Evolutionary conservation across 345 rosid genomes (phyloP).

Genomic region (Pistacia vera): DNA sequence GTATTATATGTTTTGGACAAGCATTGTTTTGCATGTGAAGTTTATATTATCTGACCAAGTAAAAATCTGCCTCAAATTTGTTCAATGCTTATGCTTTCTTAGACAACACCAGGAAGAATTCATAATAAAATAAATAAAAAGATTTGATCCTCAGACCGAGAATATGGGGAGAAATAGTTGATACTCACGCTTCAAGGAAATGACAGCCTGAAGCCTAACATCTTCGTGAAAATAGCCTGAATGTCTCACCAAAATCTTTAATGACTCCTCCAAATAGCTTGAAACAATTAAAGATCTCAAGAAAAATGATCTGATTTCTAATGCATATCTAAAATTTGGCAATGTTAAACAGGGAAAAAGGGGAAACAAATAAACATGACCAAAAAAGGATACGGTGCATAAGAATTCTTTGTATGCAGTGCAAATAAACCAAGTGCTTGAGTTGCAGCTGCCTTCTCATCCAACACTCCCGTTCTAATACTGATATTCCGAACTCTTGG

Average conservation of each 20-base stretch:
- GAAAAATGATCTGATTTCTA: slow-evolving; percentile 14
- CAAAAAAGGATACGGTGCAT: slow-evolving; percentile 84
- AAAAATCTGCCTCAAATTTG: not conserved
- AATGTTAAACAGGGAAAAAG: not conserved
- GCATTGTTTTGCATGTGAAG: not conserved
- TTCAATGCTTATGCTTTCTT: not conserved
- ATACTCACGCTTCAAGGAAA: slow-evolving; percentile 79
- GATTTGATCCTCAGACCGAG: not conserved
- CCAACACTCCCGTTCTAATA: slow-evolving; percentile 94
- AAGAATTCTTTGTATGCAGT: slow-evolving; percentile 77
- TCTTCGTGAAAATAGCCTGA: slow-evolving; percentile 97
- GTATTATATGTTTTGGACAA: not conserved
- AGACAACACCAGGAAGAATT: not conserved
- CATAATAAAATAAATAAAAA: not conserved
- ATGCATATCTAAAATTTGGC: not conserved
- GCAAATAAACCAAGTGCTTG: slow-evolving; percentile 99
- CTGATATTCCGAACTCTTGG: slow-evolving; percentile 95
- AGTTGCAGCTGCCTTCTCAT: slow-evolving; percentile 99
- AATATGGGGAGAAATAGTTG: slow-evolving; percentile 6
- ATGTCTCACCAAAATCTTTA: slow-evolving; percentile 81
- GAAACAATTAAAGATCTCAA: slow-evolving; percentile 49
- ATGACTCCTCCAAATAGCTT: slow-evolving; percentile 92
- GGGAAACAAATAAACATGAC: slow-evolving; percentile 8
- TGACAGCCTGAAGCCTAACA: slow-evolving; percentile 95
- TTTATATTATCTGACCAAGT: not conserved